Percentiles rank a stretch among this genome's conserved stretches.
Conservation (phyloP, 2,329 filamentous ascomycete genomes). For the Venturia oleaginea region DNA sequence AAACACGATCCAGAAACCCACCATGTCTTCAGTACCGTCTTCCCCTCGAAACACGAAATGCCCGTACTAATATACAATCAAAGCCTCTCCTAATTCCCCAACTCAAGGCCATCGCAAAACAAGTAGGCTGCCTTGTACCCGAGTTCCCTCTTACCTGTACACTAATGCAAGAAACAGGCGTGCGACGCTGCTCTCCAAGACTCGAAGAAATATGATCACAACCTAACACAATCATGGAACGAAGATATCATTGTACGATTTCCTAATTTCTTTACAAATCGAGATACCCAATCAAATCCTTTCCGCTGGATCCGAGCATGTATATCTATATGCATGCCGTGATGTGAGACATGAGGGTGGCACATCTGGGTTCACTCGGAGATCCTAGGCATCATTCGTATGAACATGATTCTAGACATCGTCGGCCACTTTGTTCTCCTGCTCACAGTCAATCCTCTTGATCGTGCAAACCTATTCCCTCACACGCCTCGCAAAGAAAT, state of each 20-base stretch:
- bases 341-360: background rate
- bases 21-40: conserved; percentile 7
- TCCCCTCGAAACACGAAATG: background rate
- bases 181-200: conserved; percentile 69
- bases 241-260: conserved; percentile 75
- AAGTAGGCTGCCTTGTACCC: conserved; percentile 47
- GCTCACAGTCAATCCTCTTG: background rate
- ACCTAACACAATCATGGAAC: conserved; percentile 82
- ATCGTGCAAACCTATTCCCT: background rate
- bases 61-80: background rate
- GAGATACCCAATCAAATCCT: too few relatives aligned
- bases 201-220: conserved; percentile 77
- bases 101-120: conserved; percentile 75
- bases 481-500: background rate
- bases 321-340: background rate
- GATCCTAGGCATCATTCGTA: too few relatives aligned
- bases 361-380: too few relatives aligned
- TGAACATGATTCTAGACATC: too few relatives aligned
- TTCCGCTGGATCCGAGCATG: background rate
- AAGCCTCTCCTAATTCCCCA: conserved; percentile 62
- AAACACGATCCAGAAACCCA: background rate
- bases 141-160: background rate
- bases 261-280: conserved; percentile 10
- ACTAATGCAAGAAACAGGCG: conserved; percentile 48
- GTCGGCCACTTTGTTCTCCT: background rate